Conservation (phyloP, 23 red algal genomes). For the Gracilaria vermiculophylla region DNA sequence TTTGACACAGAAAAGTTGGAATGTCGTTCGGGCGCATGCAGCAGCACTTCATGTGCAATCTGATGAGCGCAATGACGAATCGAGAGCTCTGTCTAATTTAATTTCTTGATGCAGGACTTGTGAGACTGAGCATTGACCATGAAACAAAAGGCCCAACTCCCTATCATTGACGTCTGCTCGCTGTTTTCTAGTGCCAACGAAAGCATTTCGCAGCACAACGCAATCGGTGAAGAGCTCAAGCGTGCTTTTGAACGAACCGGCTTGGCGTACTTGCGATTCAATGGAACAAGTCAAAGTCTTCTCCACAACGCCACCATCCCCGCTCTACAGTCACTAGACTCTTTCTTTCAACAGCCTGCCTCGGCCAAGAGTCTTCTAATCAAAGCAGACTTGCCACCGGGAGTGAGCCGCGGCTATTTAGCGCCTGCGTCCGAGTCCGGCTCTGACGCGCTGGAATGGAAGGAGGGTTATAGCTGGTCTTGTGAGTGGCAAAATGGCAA, state of each 20-base stretch:
- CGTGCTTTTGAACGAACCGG: slow-evolving; percentile 14
- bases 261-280: slow-evolving; percentile 37
- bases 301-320: neutral
- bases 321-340: neutral
- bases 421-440: slow-evolving; percentile 35
- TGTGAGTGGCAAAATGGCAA: slow-evolving; percentile 9
- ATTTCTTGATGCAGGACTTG: too few relatives aligned
- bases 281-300: neutral
- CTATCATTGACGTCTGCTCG: neutral
- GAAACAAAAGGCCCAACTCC: neutral
- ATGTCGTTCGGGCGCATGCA: too few relatives aligned
- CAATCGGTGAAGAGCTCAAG: neutral
- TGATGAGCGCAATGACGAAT: too few relatives aligned
- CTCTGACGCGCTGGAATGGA: slow-evolving; percentile 22
- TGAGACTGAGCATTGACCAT: too few relatives aligned
- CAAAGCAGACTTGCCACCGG: neutral
- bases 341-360: slow-evolving; percentile 34
- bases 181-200: neutral
- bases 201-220: neutral
- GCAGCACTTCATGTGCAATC: too few relatives aligned
- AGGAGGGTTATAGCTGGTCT: slow-evolving; percentile 54
- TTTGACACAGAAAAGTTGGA: too few relatives aligned
- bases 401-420: slow-evolving; percentile 54
- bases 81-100: too few relatives aligned
- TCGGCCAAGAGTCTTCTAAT: neutral